A percentile compares a stretch with the other conserved stretches of the same genome.
Evolutionary conservation across 148 eudicot species (phyloP).

Genomic region (Camellia granthamiana): DNA sequence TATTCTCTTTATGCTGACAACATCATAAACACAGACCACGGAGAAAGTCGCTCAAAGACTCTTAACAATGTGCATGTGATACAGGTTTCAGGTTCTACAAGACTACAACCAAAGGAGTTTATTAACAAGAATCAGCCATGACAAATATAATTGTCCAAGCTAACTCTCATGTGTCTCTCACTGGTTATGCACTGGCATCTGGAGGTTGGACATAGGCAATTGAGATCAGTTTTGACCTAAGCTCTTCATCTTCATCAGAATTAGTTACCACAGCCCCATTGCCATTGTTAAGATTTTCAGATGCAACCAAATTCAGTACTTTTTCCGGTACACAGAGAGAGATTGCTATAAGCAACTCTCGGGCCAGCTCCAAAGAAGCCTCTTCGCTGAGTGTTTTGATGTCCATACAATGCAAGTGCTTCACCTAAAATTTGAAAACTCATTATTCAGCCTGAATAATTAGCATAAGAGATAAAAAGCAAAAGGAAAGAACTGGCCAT

Average conservation of each 20-base stretch:
- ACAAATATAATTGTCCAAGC: slow-evolving; percentile 6
- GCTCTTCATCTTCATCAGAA: slow-evolving; percentile 27
- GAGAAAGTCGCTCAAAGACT: too few species aligned
- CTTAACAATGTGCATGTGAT: too few species aligned
- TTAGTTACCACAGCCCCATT: slow-evolving; percentile 8
- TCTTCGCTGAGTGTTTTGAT: slow-evolving; percentile 28
- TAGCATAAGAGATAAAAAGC: too few species aligned
- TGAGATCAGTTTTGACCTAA: slow-evolving; percentile 47
- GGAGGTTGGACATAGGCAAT: slow-evolving; percentile 39
- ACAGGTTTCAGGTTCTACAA: too few species aligned
- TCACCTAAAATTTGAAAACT: slow-evolving; percentile 4
- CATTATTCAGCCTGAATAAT: neutral
- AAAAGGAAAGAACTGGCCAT: neutral
- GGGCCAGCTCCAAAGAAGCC: slow-evolving; percentile 37
- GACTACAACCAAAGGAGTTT: too few species aligned
- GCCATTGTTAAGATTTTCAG: slow-evolving; percentile 6
- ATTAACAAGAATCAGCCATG: neutral
- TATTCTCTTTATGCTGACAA: too few species aligned
- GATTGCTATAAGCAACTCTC: slow-evolving; percentile 56
- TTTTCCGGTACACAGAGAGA: slow-evolving; percentile 38
- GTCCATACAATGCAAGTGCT: slow-evolving; percentile 32
- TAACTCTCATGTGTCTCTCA: neutral
- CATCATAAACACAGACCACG: too few species aligned
- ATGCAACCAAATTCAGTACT: slow-evolving; percentile 1
- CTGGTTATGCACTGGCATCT: slow-evolving; percentile 20